Conservation (phyloP, 1,139 yeast species). For the Pichia sp. region DNA sequence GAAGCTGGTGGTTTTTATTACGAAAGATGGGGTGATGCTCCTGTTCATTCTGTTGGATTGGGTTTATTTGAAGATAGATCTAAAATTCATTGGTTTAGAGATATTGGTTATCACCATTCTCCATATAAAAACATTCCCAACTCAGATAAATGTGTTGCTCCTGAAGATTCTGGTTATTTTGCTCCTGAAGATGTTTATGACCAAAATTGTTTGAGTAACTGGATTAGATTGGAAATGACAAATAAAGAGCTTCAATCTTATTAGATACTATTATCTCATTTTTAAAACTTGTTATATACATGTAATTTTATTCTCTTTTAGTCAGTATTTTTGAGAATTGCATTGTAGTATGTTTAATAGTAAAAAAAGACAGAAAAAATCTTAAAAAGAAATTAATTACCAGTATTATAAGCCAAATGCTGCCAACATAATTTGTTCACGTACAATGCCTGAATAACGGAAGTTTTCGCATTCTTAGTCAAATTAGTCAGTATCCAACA, state of each 20-base stretch:
- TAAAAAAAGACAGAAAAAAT: no score
- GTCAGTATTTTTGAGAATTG: no score
- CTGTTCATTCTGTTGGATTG: slow-evolving; percentile 79
- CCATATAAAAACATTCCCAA: slow-evolving; percentile 51
- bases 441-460: no score
- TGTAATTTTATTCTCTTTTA: no score
- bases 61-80: slow-evolving; percentile 62
- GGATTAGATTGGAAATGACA: slow-evolving; percentile 60
- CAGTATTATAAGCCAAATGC: no score
- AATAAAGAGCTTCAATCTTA: slow-evolving; percentile 33
- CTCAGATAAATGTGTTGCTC: slow-evolving; percentile 31
- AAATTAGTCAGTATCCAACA: no score
- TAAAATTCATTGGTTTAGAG: slow-evolving; percentile 83
- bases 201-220: slow-evolving; percentile 69
- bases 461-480: no score
- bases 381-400: no score
- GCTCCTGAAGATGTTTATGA: slow-evolving; percentile 42
- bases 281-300: no score
- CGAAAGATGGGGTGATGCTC: slow-evolving; percentile 97
- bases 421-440: no score
- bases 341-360: no score
- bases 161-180: slow-evolving; percentile 43
- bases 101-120: slow-evolving; percentile 81
- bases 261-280: no score
- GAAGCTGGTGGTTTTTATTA: slow-evolving; percentile 72